phyloP scores from a whole-genome alignment of 768 basidiomycete genomes.

The Pulveroboletus sp. region DNA sequence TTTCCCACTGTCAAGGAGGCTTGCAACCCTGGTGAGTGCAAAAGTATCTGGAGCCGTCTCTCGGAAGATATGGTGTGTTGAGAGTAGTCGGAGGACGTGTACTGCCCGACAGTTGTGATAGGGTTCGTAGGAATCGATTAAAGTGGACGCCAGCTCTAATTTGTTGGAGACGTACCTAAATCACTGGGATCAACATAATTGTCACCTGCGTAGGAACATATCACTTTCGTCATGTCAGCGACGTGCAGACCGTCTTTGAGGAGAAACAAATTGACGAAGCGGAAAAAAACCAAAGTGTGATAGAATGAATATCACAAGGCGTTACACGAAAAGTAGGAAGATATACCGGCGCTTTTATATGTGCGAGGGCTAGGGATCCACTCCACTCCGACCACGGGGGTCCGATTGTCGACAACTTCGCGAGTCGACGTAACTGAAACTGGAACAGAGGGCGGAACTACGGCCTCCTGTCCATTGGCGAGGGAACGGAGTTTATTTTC shows the following conservation, averaged over 20 bases:
- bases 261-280: background rate
- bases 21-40: conserved; percentile 64
- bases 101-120: conserved; percentile 34
- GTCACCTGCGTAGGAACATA: conserved; percentile 14
- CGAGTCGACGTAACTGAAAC: background rate
- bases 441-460: background rate
- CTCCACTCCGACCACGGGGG: background rate
- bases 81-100: conserved; percentile 69
- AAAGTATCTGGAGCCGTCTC: conserved; percentile 72
- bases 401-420: background rate
- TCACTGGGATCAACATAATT: conserved; percentile 17
- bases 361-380: background rate
- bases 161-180: conserved; percentile 9
- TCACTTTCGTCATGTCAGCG: conserved; percentile 19
- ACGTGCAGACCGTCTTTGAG: conserved; percentile 18
- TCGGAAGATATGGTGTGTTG: conserved; percentile 70
- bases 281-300: background rate
- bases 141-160: background rate
- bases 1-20: conserved; percentile 66
- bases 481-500: conserved; percentile 37
- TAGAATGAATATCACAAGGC: background rate
- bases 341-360: conserved; percentile 2
- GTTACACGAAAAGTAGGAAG: background rate
- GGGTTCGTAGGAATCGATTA: background rate
- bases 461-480: conserved; percentile 30